These are phyloP conservation scores for Curvularia sp. DNA, from an alignment of 2,329 filamentous ascomycete genomes.

Conservation along the genomic window DNA sequence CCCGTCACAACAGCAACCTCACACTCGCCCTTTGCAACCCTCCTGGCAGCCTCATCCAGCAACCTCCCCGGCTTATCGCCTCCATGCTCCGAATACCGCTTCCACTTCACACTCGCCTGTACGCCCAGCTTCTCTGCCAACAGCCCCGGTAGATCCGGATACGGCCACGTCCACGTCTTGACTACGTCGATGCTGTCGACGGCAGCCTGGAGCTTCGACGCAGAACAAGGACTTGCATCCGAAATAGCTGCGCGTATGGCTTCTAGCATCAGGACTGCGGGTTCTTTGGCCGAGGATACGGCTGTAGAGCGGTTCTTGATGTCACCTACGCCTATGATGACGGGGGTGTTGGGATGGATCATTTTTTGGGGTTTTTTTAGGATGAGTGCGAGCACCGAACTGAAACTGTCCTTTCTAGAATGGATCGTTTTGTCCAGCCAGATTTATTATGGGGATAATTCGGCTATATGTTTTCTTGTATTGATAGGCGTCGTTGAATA, in stretches of 20 bases:
- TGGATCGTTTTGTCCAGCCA: neutral
- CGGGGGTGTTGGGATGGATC: conserved; percentile 47
- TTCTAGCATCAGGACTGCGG: conserved; percentile 64
- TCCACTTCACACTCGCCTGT: conserved; percentile 55
- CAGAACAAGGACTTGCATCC: conserved; percentile 55
- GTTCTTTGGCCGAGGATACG: conserved; percentile 64
- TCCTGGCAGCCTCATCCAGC: conserved; percentile 68
- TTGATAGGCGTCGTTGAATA: neutral
- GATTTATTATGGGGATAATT: neutral
- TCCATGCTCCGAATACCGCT: conserved; percentile 64
- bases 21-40: conserved; percentile 62
- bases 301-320: conserved; percentile 64
- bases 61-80: conserved; percentile 69
- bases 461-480: neutral
- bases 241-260: conserved; percentile 62
- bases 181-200: conserved; percentile 69
- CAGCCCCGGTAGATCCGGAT: conserved; percentile 64
- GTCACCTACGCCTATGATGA: conserved; percentile 70
- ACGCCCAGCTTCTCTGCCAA: conserved; percentile 61
- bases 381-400: too few species aligned
- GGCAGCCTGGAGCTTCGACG: conserved; percentile 50
- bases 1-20: conserved; percentile 68
- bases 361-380: neutral
- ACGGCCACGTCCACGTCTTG: conserved; percentile 71
- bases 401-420: neutral